These are phyloP conservation scores for Solanum sitiens DNA, from an alignment of 257 asterid species.

Conservation along the genomic window DNA sequence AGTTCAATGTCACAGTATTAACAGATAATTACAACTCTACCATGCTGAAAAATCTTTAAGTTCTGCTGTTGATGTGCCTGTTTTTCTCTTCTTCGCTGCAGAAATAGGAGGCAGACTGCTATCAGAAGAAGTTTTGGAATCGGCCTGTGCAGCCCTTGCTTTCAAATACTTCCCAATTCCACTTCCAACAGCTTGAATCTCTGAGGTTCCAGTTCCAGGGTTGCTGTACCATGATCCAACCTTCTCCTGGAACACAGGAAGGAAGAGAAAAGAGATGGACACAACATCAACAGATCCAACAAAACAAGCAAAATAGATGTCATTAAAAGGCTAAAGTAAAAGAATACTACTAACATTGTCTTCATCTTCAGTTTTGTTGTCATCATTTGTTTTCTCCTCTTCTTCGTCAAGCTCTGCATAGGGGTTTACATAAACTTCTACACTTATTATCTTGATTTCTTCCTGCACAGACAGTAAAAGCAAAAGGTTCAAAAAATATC, in stretches of 20 bases:
- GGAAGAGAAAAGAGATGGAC: neutral
- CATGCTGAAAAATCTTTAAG: conserved; percentile 74
- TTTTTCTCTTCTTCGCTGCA: conserved; percentile 59
- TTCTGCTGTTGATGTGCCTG: conserved; percentile 30
- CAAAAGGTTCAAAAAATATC: neutral
- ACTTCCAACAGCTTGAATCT: conserved; percentile 35
- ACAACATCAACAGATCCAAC: neutral
- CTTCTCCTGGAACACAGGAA: conserved; percentile 50
- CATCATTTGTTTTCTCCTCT: conserved; percentile 41
- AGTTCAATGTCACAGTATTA: neutral
- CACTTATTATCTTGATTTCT: conserved; percentile 75
- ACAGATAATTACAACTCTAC: conserved; percentile 21
- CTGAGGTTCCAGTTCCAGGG: conserved; percentile 48
- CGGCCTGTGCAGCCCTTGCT: conserved; percentile 25
- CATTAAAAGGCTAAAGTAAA: neutral
- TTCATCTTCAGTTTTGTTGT: conserved; percentile 48
- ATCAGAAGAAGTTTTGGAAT: conserved; percentile 25
- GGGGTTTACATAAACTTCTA: conserved; percentile 75
- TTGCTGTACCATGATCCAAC: conserved; percentile 95
- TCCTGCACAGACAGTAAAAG: conserved; percentile 41
- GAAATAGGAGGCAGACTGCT: conserved; percentile 29
- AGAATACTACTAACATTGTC: conserved; percentile 43
- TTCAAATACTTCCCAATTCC: conserved; percentile 83
- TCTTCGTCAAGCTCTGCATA: conserved; percentile 74
- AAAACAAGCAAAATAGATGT: neutral